Evolutionary conservation across 495 filamentous ascomycete species (phyloP).

Genomic region (Tetracladium marchalianum): DNA sequence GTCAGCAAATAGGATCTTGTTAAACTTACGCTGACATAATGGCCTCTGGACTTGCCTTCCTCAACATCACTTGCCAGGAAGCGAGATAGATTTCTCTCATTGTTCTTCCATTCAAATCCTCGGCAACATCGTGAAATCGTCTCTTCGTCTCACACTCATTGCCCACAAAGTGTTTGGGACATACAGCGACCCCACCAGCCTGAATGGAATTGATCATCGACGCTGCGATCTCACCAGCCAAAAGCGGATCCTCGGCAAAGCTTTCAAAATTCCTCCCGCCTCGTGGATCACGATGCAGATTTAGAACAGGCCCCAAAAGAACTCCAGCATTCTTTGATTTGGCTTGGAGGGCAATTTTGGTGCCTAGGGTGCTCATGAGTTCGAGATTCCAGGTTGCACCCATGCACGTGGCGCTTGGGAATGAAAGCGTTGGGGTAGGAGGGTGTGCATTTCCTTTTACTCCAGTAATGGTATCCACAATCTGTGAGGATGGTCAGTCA

Average conservation of each 20-base stretch:
- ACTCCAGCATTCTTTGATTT: neutral
- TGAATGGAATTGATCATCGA: constrained; percentile 21
- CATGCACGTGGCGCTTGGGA: constrained; percentile 3
- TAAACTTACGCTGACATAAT: constrained; percentile 39
- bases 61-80: constrained; percentile 48
- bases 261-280: constrained; percentile 54
- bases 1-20: neutral
- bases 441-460: neutral
- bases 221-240: constrained; percentile 16
- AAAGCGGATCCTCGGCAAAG: constrained; percentile 50
- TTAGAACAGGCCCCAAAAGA: constrained; percentile 3
- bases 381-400: constrained; percentile 1
- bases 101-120: constrained; percentile 35
- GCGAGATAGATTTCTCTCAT: constrained; percentile 54
- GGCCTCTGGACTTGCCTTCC: constrained; percentile 41
- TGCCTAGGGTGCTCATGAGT: neutral
- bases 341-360: neutral
- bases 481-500: neutral
- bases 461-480: neutral
- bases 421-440: neutral
- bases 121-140: constrained; percentile 34
- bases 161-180: constrained; percentile 25
- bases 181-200: constrained; percentile 17
- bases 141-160: constrained; percentile 24
- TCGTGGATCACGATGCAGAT: constrained; percentile 4